A percentile compares a stretch with the other conserved stretches of the same genome.
Evolutionary conservation across 345 rosid genomes (phyloP).

Genomic region (Salix dunnii): DNA sequence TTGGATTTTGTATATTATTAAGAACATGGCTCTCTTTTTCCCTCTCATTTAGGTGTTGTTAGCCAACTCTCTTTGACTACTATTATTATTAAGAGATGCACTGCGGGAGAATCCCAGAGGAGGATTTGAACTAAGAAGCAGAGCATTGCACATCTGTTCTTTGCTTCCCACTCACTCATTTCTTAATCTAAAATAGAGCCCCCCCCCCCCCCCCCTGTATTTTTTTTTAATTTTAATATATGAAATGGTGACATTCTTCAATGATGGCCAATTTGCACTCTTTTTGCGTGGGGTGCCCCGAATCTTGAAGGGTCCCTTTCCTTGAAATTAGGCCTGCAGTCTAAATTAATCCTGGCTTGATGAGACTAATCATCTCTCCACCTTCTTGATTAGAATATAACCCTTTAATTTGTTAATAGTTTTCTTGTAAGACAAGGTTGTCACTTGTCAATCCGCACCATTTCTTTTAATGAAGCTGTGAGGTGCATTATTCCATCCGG

Average conservation of each 20-base stretch:
- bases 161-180: slow-evolving; percentile 46
- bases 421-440: slow-evolving; percentile 20
- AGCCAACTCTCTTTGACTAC: slow-evolving; percentile 69
- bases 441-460: slow-evolving; percentile 7
- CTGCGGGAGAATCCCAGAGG: slow-evolving; percentile 18
- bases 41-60: slow-evolving; percentile 17
- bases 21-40: neutral
- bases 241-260: slow-evolving; percentile 30
- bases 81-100: slow-evolving; percentile 30
- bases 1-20: slow-evolving; percentile 28
- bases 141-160: slow-evolving; percentile 12
- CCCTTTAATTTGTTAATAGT: slow-evolving; percentile 1
- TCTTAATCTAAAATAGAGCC: slow-evolving; percentile 14
- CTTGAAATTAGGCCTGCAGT: slow-evolving; percentile 26
- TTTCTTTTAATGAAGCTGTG: neutral
- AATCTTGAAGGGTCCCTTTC: slow-evolving; percentile 34
- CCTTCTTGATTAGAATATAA: slow-evolving; percentile 24
- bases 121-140: neutral
- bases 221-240: neutral
- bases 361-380: slow-evolving; percentile 45
- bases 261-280: slow-evolving; percentile 47
- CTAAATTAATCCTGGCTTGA: slow-evolving; percentile 22
- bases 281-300: slow-evolving; percentile 31
- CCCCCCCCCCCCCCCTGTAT: neutral
- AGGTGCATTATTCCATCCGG: neutral